Conservation (phyloP, 495 filamentous ascomycete species). For the Talaromyces ruber region DNA sequence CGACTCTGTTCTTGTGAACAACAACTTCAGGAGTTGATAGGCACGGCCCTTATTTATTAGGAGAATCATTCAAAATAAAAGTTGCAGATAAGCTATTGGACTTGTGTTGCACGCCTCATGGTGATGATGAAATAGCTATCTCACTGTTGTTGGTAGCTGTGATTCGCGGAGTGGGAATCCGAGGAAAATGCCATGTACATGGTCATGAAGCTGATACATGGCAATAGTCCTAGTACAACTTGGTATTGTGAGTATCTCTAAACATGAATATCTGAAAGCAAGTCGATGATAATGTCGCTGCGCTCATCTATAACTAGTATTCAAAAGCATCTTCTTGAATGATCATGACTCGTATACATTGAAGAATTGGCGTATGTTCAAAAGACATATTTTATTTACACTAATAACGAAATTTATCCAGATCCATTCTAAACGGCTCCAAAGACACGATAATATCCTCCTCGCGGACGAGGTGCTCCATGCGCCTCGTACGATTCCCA, state of each 20-base stretch:
- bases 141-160: neutral
- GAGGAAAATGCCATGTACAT: neutral
- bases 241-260: no score
- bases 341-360: neutral
- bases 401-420: neutral
- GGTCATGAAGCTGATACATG: neutral
- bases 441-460: conserved; percentile 3
- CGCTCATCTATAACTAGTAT: neutral
- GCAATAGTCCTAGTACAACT: no score
- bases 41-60: neutral
- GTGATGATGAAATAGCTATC: conserved; percentile 1
- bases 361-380: neutral
- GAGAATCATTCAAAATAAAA: neutral
- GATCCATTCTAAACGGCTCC: neutral
- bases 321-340: neutral
- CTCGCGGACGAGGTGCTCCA: conserved; percentile 3
- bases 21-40: no score
- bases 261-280: neutral
- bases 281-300: neutral
- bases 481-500: neutral
- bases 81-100: no score
- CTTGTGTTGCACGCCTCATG: neutral
- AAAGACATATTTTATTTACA: neutral
- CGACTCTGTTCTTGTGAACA: neutral
- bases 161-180: neutral